These are phyloP conservation scores for Pythium utonaiense DNA, from an alignment of 352 stramenopile genomes.

Conservation along the genomic window DNA sequence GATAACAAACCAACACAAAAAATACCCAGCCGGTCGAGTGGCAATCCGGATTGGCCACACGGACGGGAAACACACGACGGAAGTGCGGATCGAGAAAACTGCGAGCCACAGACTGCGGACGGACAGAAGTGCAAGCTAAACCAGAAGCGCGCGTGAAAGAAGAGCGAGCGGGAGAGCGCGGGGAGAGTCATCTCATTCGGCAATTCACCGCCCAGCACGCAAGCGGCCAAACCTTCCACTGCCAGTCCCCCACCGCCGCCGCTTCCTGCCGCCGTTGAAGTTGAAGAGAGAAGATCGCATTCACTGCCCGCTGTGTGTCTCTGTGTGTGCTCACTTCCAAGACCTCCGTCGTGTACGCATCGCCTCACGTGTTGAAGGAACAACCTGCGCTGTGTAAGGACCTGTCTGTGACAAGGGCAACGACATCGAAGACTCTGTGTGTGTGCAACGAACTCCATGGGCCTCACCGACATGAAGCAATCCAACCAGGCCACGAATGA, in stretches of 20 bases:
- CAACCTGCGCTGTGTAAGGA: background rate
- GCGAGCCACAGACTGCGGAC: background rate
- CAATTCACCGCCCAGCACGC: conserved; percentile 13
- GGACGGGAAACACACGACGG: conserved; percentile 1
- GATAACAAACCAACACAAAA: conserved; percentile 15
- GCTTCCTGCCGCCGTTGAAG: background rate
- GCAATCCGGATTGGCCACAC: conserved; percentile 6
- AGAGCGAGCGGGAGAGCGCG: conserved; percentile 1
- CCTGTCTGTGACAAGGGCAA: conserved; percentile 3
- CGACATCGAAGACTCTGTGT: background rate
- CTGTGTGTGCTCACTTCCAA: background rate
- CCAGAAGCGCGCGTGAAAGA: background rate
- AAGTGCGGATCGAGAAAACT: conserved; percentile 1
- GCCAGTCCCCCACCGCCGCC: background rate
- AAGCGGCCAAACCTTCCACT: conserved; percentile 3
- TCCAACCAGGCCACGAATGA: conserved; percentile 25
- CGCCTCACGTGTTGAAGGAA: background rate
- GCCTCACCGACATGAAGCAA: conserved; percentile 26
- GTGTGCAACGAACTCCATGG: conserved; percentile 20
- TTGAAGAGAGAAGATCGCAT: background rate
- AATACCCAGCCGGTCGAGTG: conserved; percentile 19
- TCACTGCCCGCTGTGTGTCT: background rate
- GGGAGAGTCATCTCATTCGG: conserved; percentile 13
- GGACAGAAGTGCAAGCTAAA: background rate
- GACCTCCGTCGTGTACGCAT: background rate